Percentiles rank a stretch among this genome's conserved stretches.
These are phyloP conservation scores for Neurospora sp. DNA, from an alignment of 495 filamentous ascomycete genomes.

Conservation along the genomic window DNA sequence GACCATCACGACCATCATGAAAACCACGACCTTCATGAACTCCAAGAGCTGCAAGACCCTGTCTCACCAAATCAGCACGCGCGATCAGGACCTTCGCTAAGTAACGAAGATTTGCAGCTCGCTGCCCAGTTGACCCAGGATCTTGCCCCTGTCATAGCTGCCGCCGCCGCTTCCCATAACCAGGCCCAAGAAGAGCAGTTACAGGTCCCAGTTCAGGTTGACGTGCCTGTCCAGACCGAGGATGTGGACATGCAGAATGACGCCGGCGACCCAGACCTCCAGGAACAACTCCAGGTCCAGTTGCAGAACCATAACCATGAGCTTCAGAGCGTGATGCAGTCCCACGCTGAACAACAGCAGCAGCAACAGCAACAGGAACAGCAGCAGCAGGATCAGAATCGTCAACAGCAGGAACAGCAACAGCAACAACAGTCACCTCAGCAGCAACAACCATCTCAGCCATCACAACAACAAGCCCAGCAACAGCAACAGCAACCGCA, in stretches of 20 bases:
- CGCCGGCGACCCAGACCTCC: constrained; percentile 17
- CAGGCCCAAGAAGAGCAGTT: constrained; percentile 14
- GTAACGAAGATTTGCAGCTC: constrained; percentile 39
- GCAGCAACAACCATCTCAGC: neutral
- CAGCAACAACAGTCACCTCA: constrained; percentile 7
- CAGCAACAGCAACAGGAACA: constrained; percentile 2
- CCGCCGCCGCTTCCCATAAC: constrained; percentile 9
- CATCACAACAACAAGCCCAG: constrained; percentile 6
- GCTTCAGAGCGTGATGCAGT: constrained; percentile 10
- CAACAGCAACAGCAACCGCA: constrained; percentile 8
- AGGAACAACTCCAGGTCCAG: constrained; percentile 22
- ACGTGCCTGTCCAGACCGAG: neutral
- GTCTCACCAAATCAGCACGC: constrained; percentile 19
- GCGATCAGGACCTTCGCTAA: constrained; percentile 19
- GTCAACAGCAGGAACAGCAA: constrained; percentile 15
- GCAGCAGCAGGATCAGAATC: constrained; percentile 4
- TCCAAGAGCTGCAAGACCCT: constrained; percentile 21
- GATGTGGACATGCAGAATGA: constrained; percentile 3
- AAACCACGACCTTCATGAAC: constrained; percentile 17
- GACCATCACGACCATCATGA: constrained; percentile 14
- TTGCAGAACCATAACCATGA: constrained; percentile 21
- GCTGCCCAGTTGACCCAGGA: constrained; percentile 42
- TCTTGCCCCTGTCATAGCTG: constrained; percentile 25
- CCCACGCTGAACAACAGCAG: constrained; percentile 12
- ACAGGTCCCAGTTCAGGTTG: constrained; percentile 7